Base-by-base conservation (phyloP, 768 basidiomycete genomes). In the Nidularia pulvinata region DNA sequence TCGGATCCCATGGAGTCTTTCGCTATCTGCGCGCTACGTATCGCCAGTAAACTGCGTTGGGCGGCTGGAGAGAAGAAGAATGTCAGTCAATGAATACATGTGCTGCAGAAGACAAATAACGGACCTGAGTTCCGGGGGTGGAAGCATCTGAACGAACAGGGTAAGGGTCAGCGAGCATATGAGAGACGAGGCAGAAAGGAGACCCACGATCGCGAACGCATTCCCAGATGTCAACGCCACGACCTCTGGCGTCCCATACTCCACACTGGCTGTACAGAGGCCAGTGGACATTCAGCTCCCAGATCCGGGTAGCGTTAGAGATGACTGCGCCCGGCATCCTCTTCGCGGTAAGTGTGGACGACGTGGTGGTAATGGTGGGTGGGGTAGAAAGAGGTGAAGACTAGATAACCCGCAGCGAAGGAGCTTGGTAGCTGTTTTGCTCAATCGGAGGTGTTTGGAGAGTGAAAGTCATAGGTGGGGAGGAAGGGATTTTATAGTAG, bases 181-280 rank as follows among this genome's bases (percentile, higher is more conserved):
- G 42, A 37, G 19, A 22, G 34, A 49, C 39, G 16, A 46, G 16
- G n/a, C 43, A 51, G 33, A 52, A 37, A 30, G 49, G 57, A 36
- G 49, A 79, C 85, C 69, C 68, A 89, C 88, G 88, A 60, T 82
- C 79, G 67, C 75, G 69, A 51, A 89, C 72, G 64, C 88, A 90
- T 61, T 90, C 87, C 87, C 87, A 90, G 51, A 90, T 79, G 52
- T 88, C 85, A 42, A 90, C 88, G 30, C 85, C 82, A 39, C 82
- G 80, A 50, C 81, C 76, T 67, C 77, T 80, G 22, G 80, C 69
- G 68, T 89, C 84, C 88, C 87, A 90, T 11, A 85, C 76, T 51
- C 83, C 83, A 65, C 88, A 89, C 62, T 90, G 88, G 55, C 82
- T 81, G 65, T 81, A 77, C 44, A 84, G 57, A 22, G 76, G 60